These are phyloP conservation scores for Microcera coccophila DNA, from an alignment of 2,329 filamentous ascomycete genomes.

Conservation along the genomic window DNA sequence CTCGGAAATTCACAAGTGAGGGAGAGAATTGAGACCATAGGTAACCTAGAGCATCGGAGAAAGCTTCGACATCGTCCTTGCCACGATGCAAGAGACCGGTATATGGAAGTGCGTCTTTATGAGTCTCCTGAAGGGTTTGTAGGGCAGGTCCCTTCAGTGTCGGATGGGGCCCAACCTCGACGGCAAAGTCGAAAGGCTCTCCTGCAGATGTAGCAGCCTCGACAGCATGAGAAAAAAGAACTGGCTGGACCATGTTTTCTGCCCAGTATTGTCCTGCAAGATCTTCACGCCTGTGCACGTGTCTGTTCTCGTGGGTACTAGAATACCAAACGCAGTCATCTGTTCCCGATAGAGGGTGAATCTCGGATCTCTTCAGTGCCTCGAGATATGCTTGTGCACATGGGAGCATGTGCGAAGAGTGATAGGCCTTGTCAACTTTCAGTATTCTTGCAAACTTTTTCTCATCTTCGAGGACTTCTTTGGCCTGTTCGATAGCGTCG, in stretches of 20 bases:
- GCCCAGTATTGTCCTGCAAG: constrained; percentile 32
- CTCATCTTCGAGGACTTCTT: background rate
- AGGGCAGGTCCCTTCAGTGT: constrained; percentile 22
- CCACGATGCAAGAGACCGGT: constrained; percentile 14
- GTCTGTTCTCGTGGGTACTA: background rate
- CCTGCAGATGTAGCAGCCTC: background rate
- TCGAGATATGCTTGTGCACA: background rate
- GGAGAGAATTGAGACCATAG: constrained; percentile 32
- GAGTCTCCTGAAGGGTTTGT: constrained; percentile 12
- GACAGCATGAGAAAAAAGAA: constrained; percentile 35
- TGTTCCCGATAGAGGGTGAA: background rate
- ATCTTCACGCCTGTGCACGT: background rate
- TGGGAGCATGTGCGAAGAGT: background rate
- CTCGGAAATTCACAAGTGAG: constrained; percentile 2
- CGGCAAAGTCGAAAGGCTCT: constrained; percentile 1
- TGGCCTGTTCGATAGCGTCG: background rate
- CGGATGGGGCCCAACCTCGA: constrained; percentile 31
- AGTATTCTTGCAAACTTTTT: background rate
- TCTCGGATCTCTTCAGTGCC: background rate
- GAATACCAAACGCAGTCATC: background rate
- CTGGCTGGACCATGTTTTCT: constrained; percentile 34
- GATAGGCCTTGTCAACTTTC: background rate
- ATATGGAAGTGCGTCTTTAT: background rate
- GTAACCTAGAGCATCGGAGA: constrained; percentile 26
- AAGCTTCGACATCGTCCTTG: constrained; percentile 35